A percentile compares a stretch with the other conserved stretches of the same genome.
Conservation (phyloP, 139 green algal species). For the Pycnococcus provasolii region DNA sequence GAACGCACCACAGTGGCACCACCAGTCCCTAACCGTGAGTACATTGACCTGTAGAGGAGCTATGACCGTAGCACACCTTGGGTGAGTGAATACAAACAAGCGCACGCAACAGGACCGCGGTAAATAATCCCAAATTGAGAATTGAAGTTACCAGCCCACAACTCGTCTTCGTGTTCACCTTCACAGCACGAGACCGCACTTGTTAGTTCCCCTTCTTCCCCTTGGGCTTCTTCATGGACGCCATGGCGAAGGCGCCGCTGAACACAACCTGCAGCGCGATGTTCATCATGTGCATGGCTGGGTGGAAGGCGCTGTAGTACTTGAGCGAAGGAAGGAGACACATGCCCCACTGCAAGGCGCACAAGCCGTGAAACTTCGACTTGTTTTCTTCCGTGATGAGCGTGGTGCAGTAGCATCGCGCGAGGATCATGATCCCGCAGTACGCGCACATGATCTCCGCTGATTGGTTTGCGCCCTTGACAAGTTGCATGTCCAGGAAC, state of each 20-base stretch:
- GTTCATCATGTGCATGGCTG: neutral
- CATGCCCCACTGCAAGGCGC: neutral
- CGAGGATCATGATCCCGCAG: slow-evolving; percentile 3
- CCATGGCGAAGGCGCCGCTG: neutral
- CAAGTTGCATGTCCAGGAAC: slow-evolving; percentile 1
- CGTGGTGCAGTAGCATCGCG: neutral
- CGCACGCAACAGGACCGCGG: too few relatives aligned
- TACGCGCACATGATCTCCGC: slow-evolving; percentile 1
- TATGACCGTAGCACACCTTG: too few relatives aligned
- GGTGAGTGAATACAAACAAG: too few relatives aligned
- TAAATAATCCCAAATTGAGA: too few relatives aligned
- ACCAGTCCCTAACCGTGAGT: too few relatives aligned
- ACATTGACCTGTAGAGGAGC: too few relatives aligned
- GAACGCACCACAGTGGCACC: too few relatives aligned
- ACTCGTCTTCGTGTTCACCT: too few relatives aligned
- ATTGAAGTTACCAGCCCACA: too few relatives aligned
- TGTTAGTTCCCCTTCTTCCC: too few relatives aligned
- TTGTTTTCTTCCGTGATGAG: neutral
- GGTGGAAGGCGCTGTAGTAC: neutral
- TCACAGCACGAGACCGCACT: too few relatives aligned
- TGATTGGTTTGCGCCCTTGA: neutral
- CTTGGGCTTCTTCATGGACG: neutral
- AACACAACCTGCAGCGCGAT: neutral
- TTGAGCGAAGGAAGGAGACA: neutral
- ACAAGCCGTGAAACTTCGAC: neutral